Conservation (phyloP, 257 asterid species). For the Nicotiana tomentosiformis region DNA sequence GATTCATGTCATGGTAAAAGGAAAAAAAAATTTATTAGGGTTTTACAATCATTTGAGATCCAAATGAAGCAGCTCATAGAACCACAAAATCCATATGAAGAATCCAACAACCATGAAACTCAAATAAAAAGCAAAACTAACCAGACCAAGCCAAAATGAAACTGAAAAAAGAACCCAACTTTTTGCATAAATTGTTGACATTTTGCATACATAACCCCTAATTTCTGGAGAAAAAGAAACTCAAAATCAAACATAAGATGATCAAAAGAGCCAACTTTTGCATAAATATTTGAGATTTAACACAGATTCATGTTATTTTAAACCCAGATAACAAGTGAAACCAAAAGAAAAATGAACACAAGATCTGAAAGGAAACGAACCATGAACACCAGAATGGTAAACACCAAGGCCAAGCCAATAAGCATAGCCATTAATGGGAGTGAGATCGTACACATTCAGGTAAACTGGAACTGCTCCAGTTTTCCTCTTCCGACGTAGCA, state of each 20-base stretch:
- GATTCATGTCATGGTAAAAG: too few relatives aligned
- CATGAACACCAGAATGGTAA: slow-evolving; percentile 67
- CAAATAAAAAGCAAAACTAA: too few relatives aligned
- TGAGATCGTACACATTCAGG: slow-evolving; percentile 65
- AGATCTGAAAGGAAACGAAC: slow-evolving; percentile 14
- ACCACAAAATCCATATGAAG: too few relatives aligned
- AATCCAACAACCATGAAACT: too few relatives aligned
- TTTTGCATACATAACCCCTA: too few relatives aligned
- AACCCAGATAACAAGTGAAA: not conserved
- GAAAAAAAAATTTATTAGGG: too few relatives aligned
- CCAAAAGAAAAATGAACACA: not conserved
- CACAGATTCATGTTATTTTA: not conserved
- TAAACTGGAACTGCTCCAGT: slow-evolving; percentile 49
- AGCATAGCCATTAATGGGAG: slow-evolving; percentile 63
- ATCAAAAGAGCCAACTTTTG: not conserved
- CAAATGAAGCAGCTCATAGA: too few relatives aligned
- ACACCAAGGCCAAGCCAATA: slow-evolving; percentile 75
- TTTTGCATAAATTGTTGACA: too few relatives aligned
- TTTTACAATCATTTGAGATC: too few relatives aligned
- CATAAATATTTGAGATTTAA: not conserved
- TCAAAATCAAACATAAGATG: not conserved
- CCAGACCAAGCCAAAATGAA: too few relatives aligned
- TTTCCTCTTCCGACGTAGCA: slow-evolving; percentile 43
- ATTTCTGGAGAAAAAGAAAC: not conserved
- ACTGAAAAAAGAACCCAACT: too few relatives aligned